Percentiles rank a stretch among this genome's conserved stretches.
Conservation (phyloP, 768 basidiomycete genomes). For the Serendipita vermifera region DNA sequence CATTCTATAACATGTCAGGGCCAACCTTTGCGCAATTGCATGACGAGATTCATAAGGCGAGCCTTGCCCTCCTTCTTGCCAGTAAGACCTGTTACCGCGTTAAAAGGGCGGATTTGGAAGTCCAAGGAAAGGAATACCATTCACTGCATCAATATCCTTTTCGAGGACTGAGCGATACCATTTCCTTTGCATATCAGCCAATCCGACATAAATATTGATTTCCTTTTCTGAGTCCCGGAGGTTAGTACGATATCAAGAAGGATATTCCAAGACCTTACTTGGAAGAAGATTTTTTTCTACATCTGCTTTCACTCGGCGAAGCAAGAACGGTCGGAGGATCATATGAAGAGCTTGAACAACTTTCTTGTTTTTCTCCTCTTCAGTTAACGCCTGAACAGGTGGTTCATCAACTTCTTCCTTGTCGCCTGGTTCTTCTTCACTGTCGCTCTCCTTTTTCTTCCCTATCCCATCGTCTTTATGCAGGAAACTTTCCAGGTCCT, state of each 20-base stretch:
- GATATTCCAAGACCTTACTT: conserved; percentile 34
- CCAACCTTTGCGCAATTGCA: conserved; percentile 47
- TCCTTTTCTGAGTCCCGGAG: conserved; percentile 61
- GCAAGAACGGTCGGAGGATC: conserved; percentile 86
- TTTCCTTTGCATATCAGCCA: conserved; percentile 94
- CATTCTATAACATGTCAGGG: background rate
- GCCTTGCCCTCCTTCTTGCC: conserved; percentile 99
- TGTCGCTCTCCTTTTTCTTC: conserved; percentile 26
- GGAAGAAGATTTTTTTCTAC: conserved; percentile 94
- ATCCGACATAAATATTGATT: conserved; percentile 94
- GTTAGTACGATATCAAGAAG: conserved; percentile 3
- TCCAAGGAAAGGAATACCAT: conserved; percentile 39
- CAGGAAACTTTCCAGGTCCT: conserved; percentile 86
- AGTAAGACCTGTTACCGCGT: conserved; percentile 45
- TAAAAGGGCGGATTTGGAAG: background rate
- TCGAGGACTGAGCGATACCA: conserved; percentile 95
- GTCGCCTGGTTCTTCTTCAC: conserved; percentile 64
- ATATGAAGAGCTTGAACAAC: conserved; percentile 96
- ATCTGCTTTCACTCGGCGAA: conserved; percentile 88
- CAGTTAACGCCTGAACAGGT: conserved; percentile 25
- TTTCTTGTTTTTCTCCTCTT: conserved; percentile 78
- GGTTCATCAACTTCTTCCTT: conserved; percentile 91
- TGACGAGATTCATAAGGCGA: conserved; percentile 94
- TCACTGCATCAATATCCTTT: conserved; percentile 98
- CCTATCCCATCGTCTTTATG: conserved; percentile 47